Percentiles rank a stretch among this genome's conserved stretches.
phyloP scores from a whole-genome alignment of 2,329 filamentous ascomycete species.

The Phyllosticta capitalensis region DNA sequence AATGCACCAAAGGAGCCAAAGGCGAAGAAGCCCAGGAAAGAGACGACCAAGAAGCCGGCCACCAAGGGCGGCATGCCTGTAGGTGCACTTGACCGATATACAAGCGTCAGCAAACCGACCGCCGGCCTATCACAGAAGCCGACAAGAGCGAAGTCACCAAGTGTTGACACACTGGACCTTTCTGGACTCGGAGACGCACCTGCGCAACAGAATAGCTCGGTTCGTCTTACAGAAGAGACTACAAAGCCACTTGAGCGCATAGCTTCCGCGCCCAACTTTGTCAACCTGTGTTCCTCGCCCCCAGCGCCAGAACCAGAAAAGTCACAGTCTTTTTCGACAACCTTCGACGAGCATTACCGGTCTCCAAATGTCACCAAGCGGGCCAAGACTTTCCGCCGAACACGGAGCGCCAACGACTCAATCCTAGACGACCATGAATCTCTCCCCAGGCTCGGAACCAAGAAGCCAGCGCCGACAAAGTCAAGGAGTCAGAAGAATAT shows the following conservation, averaged over 20 bases:
- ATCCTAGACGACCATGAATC: background rate
- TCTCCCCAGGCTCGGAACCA: background rate
- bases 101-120: background rate
- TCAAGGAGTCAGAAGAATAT: background rate
- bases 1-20: slow-evolving; percentile 1
- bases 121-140: background rate
- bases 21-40: background rate
- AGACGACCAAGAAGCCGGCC: background rate
- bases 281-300: slow-evolving; percentile 2
- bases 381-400: background rate
- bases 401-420: background rate
- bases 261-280: background rate
- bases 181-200: background rate
- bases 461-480: background rate
- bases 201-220: background rate
- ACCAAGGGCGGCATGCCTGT: background rate
- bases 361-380: slow-evolving; percentile 7
- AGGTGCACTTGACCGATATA: slow-evolving; percentile 2
- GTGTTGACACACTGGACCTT: slow-evolving; percentile 2
- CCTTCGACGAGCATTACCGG: slow-evolving; percentile 2
- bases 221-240: background rate
- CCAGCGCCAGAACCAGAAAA: background rate
- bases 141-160: background rate
- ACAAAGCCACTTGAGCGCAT: background rate
- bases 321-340: background rate